phyloP scores from a whole-genome alignment of 2,329 filamentous ascomycete species.

The Decorospora gaudefroyi region DNA sequence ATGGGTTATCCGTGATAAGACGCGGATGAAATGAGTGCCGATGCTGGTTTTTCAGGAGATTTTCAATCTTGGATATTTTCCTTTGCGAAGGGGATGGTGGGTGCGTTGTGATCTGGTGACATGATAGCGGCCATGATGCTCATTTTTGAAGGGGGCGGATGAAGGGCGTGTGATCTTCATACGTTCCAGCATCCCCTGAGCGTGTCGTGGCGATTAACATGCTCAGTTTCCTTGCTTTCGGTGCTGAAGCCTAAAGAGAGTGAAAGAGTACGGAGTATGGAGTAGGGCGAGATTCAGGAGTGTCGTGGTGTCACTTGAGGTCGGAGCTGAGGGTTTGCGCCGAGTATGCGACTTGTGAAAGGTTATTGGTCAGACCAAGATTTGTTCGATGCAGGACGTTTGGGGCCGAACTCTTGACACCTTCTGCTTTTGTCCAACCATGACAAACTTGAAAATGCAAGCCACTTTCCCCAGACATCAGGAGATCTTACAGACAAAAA shows the following conservation, averaged over 20 bases:
- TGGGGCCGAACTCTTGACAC: conserved; percentile 13
- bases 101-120: conserved; percentile 1
- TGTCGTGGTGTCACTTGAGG: too few relatives aligned
- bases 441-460: conserved; percentile 5
- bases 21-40: conserved; percentile 1
- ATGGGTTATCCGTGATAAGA: background rate
- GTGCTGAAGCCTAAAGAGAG: conserved; percentile 8
- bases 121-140: conserved; percentile 6
- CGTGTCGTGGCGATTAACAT: too few relatives aligned
- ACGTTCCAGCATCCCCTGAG: background rate
- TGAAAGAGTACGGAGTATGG: conserved; percentile 9
- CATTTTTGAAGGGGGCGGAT: too few relatives aligned
- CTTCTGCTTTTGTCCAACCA: conserved; percentile 21
- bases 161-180: too few relatives aligned
- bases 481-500: conserved; percentile 1
- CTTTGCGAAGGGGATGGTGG: background rate
- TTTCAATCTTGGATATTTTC: conserved; percentile 3
- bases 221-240: conserved; percentile 1
- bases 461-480: conserved; percentile 5
- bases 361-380: conserved; percentile 18
- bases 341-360: conserved; percentile 3
- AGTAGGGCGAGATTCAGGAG: too few relatives aligned
- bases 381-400: conserved; percentile 8
- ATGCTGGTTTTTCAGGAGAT: background rate
- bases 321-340: conserved; percentile 10